Evolutionary conservation across 441 rosid genomes (phyloP), one percentile per base, ranked within the genome.

Genomic region (Eruca vesicaria): DNA sequence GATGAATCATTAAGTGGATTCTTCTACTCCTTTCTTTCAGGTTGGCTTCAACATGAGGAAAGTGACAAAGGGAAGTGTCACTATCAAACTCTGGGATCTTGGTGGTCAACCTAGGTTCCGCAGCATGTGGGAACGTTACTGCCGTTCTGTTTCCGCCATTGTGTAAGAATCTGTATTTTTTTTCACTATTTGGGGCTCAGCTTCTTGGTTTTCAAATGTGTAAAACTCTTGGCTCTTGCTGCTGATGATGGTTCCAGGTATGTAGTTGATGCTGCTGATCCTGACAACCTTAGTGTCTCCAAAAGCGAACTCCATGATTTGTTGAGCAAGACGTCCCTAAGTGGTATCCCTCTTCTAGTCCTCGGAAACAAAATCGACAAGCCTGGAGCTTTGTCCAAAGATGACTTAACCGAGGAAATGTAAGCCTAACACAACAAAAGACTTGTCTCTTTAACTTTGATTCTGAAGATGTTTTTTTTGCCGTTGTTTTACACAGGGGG

Each of bases 61-160:
- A 81, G 94, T 89, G 73, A 86, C 89, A 23, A 89, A 89, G 78
- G 94, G 92, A 77, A 89, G 84, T 69, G 94, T 89, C 32, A 89
- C 94, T 0, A 89, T 89, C 58, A 89, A 89, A 72, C 82, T 89
- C 21, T 89, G 94, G 91, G 94, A 89, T 85, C 92, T 88, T 38
- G 90, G 89, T 43, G 89, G 90, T 82, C 99, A 92, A 73, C 99
- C 98, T 60, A 86, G 99, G 84, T 92, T 95, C 80, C 97, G 99
- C 78, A 92, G 97, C 77, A 95, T 95, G 98, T 95, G 99, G 99
- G 99, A 95, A 81, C 89, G 99, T 58, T 95, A 95, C 74, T 78
- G 81, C 9, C 81, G 81, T 63, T 62, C 81, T 32, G 81, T 78
- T 56, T 78, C 81, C 5, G 81, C 81, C 1, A 78, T 78, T 73